Conservation (phyloP, 768 basidiomycete genomes). For the Boletus fagicola region DNA sequence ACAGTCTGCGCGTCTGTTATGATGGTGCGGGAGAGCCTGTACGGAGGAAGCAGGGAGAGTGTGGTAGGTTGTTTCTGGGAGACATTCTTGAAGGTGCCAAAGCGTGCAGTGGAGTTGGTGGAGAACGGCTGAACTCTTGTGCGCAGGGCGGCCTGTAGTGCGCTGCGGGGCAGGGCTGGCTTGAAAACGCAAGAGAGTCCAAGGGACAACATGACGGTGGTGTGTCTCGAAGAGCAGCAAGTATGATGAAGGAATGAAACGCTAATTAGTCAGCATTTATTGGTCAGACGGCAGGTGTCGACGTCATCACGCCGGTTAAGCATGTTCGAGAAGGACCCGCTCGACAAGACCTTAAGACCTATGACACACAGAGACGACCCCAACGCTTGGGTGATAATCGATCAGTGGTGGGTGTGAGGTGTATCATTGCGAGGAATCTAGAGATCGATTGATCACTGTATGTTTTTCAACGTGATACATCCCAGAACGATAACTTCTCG, state of each 20-base stretch:
- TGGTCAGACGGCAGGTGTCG: not conserved
- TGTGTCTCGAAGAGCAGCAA: not conserved
- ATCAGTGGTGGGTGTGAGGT: too few relatives aligned
- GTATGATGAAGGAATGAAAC: not conserved
- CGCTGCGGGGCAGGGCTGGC: slow-evolving; percentile 19
- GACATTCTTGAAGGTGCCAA: slow-evolving; percentile 21
- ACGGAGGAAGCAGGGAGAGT: slow-evolving; percentile 24
- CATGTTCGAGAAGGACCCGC: too few relatives aligned
- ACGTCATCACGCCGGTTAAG: slow-evolving; percentile 17
- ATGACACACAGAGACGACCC: too few relatives aligned
- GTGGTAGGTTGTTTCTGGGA: slow-evolving; percentile 29
- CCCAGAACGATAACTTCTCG: too few relatives aligned
- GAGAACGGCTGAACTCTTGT: slow-evolving; percentile 21
- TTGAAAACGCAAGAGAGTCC: slow-evolving; percentile 1
- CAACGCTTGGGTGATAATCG: too few relatives aligned
- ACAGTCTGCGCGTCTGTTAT: slow-evolving; percentile 45
- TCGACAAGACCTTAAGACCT: too few relatives aligned
- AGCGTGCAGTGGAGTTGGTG: slow-evolving; percentile 20
- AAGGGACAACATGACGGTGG: slow-evolving; percentile 22
- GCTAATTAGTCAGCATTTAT: slow-evolving; percentile 15
- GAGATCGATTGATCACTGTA: too few relatives aligned
- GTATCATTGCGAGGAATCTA: too few relatives aligned
- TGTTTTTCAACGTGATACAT: too few relatives aligned
- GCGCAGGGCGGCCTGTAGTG: slow-evolving; percentile 23
- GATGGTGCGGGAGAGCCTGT: slow-evolving; percentile 43